Evolutionary conservation across 164 flowering plant genomes (phyloP).

Genomic region (Cinnamomum chago): DNA sequence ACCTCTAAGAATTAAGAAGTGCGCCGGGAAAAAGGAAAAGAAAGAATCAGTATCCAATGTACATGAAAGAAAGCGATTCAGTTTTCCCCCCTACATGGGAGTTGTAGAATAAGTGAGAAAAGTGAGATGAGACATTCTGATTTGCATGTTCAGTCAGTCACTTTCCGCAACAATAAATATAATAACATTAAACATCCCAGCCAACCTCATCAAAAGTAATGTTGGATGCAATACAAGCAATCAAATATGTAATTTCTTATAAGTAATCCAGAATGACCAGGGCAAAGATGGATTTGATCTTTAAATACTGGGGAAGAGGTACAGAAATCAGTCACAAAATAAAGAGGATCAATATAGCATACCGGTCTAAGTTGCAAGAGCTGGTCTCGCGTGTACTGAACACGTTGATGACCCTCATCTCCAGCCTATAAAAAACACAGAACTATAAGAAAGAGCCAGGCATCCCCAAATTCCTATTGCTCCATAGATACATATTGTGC

Average conservation of each 20-base stretch:
- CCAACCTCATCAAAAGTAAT: no score
- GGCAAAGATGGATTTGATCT: not conserved
- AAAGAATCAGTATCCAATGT: not conserved
- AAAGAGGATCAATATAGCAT: slow-evolving; percentile 1
- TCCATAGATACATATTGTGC: no score
- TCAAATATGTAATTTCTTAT: not conserved
- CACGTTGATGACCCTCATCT: slow-evolving; percentile 70
- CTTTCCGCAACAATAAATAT: no score
- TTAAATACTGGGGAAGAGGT: no score
- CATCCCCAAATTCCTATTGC: no score
- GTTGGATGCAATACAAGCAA: not conserved
- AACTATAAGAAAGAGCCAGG: not conserved
- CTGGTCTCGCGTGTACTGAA: slow-evolving; percentile 69
- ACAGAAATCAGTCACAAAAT: no score
- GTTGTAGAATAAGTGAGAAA: not conserved
- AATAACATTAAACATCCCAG: no score
- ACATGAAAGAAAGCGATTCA: no score
- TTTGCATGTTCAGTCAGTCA: no score
- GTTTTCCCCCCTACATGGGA: no score
- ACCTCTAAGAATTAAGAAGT: not conserved
- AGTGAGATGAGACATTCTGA: not conserved
- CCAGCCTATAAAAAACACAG: slow-evolving; percentile 37
- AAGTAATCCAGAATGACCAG: not conserved
- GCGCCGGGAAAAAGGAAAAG: not conserved
- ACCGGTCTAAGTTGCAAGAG: slow-evolving; percentile 80